These are phyloP conservation scores for Penicillium sp. DNA, from an alignment of 2,329 filamentous ascomycete genomes.

Conservation along the genomic window DNA sequence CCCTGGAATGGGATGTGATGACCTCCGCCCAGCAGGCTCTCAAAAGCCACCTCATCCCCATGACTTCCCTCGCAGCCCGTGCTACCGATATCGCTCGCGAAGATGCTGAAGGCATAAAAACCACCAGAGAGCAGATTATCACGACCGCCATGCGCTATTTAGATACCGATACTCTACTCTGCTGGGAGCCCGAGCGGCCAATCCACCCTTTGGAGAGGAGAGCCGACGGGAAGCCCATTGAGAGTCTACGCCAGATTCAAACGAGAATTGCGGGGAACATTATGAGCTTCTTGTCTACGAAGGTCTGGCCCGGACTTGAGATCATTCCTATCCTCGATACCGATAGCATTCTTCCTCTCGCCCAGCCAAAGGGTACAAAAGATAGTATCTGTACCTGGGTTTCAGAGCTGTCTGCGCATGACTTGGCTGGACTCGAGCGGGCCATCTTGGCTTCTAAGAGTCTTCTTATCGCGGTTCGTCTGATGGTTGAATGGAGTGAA, in stretches of 20 bases:
- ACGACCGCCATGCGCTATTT: constrained; percentile 77
- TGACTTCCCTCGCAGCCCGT: constrained; percentile 81
- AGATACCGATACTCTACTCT: constrained; percentile 87
- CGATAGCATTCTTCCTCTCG: constrained; percentile 70
- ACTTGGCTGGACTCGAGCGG: constrained; percentile 83
- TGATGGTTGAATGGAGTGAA: constrained; percentile 86
- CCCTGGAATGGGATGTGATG: constrained; percentile 89
- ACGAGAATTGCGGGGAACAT: constrained; percentile 67
- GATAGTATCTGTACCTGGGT: constrained; percentile 79
- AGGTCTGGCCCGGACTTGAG: constrained; percentile 80
- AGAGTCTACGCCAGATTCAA: constrained; percentile 71
- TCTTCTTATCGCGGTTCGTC: constrained; percentile 69
- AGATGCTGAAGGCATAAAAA: constrained; percentile 54
- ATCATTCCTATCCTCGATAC: constrained; percentile 79
- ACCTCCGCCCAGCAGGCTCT: constrained; percentile 78
- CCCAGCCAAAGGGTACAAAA: constrained; percentile 71
- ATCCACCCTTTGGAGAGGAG: constrained; percentile 50
- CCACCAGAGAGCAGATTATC: constrained; percentile 63
- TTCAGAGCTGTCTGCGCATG: constrained; percentile 67
- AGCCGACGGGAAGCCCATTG: constrained; percentile 47
- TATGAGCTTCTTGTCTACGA: constrained; percentile 66
- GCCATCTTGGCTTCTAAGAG: constrained; percentile 85
- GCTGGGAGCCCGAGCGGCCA: constrained; percentile 69
- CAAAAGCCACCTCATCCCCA: constrained; percentile 81
- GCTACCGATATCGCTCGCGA: constrained; percentile 76